These are phyloP conservation scores for Picochlorum sp. DNA, from an alignment of 139 green algal genomes.

Conservation along the genomic window DNA sequence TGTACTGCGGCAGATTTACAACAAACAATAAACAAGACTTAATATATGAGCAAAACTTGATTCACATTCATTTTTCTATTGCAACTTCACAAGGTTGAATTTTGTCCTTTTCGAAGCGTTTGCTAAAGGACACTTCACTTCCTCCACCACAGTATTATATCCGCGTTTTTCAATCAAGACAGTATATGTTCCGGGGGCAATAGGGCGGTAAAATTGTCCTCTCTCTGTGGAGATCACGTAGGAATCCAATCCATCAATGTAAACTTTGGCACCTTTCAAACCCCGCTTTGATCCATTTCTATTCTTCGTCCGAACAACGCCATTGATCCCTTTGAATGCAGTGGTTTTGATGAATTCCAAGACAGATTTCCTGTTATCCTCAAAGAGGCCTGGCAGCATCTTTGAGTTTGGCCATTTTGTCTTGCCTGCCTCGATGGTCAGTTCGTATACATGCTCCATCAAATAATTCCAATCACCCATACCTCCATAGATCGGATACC, in stretches of 20 bases:
- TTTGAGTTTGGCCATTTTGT: conserved; percentile 59
- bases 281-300: background rate
- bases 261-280: background rate
- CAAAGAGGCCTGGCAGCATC: conserved; percentile 44
- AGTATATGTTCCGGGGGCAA: conserved; percentile 53
- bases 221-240: background rate
- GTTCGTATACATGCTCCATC: conserved; percentile 50
- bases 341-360: conserved; percentile 45
- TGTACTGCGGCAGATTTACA: too few species aligned
- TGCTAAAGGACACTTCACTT: background rate
- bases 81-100: too few species aligned
- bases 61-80: too few species aligned
- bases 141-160: conserved; percentile 14
- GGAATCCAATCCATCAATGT: background rate
- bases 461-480: conserved; percentile 91
- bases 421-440: conserved; percentile 81
- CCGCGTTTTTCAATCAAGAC: conserved; percentile 27
- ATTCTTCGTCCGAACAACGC: background rate
- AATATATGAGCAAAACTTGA: too few species aligned
- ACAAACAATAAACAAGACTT: too few species aligned
- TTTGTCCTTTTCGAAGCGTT: too few species aligned
- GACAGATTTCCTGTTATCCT: conserved; percentile 59
- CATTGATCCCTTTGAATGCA: conserved; percentile 32
- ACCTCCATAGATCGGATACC: conserved; percentile 86
- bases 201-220: conserved; percentile 49